Conservation (phyloP, 2,329 filamentous ascomycete species). For the Penicillium sp. region DNA sequence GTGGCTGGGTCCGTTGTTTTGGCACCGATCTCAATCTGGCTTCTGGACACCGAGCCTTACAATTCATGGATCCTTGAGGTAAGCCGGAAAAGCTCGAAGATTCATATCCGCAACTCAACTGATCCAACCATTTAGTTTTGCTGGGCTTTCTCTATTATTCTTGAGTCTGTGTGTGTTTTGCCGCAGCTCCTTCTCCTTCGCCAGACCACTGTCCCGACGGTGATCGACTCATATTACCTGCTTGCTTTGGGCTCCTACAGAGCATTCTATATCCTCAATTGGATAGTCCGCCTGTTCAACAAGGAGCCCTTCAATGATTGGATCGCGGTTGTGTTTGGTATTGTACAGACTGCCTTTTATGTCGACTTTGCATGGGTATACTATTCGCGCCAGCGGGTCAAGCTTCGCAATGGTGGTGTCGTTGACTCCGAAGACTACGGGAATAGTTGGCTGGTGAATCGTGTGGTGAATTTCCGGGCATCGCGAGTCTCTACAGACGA, state of each 20-base stretch:
- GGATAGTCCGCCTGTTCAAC: conserved; percentile 69
- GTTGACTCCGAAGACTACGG: conserved; percentile 87
- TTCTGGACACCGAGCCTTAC: conserved; percentile 59
- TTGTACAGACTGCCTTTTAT: conserved; percentile 87
- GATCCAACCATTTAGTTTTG: conserved; percentile 57
- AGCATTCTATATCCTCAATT: conserved; percentile 85
- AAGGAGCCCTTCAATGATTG: conserved; percentile 61
- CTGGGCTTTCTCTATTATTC: conserved; percentile 85
- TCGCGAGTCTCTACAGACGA: conserved; percentile 37
- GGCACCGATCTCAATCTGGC: conserved; percentile 69
- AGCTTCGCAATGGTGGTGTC: conserved; percentile 81
- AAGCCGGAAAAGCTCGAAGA: conserved; percentile 9
- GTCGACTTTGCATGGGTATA: conserved; percentile 97
- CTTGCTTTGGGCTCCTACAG: conserved; percentile 84
- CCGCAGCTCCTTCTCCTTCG: conserved; percentile 88
- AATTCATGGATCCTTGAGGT: conserved; percentile 42
- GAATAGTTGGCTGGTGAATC: conserved; percentile 77
- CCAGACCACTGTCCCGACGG: conserved; percentile 92
- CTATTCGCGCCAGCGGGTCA: conserved; percentile 87
- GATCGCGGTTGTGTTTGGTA: conserved; percentile 78
- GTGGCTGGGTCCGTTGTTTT: conserved; percentile 63
- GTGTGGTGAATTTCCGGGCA: conserved; percentile 62
- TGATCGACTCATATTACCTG: conserved; percentile 96
- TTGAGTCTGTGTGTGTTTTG: conserved; percentile 86
- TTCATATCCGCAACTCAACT: background rate